Conservation (phyloP, 805 yeast species). For the Cyberlindnera bimundalis region DNA sequence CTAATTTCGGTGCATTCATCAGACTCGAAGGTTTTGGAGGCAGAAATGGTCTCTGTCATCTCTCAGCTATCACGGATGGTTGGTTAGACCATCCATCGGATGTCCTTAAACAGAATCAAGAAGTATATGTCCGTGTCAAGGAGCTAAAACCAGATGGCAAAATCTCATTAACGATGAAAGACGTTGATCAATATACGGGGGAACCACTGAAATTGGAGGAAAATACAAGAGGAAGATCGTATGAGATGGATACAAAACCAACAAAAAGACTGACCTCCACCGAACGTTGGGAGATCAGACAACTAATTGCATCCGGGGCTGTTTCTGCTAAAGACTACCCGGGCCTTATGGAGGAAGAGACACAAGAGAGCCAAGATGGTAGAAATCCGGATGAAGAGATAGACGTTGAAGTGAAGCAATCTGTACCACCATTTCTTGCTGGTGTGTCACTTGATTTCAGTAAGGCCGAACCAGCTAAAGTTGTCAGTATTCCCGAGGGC, state of each 20-base stretch:
- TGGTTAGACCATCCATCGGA: conserved; percentile 59
- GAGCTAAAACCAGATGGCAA: conserved; percentile 41
- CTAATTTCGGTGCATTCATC: conserved; percentile 78
- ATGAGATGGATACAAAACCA: not conserved
- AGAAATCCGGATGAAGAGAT: conserved; percentile 39
- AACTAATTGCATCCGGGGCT: conserved; percentile 77
- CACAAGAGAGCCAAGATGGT: conserved; percentile 24
- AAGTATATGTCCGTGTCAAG: conserved; percentile 60
- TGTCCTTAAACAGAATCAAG: conserved; percentile 50
- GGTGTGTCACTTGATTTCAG: conserved; percentile 41
- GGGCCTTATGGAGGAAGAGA: conserved; percentile 44
- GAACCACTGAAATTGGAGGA: conserved; percentile 26
- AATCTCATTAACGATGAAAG: conserved; percentile 64
- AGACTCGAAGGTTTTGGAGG: conserved; percentile 40
- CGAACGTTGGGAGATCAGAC: conserved; percentile 88
- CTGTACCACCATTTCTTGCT: conserved; percentile 68
- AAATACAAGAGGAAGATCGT: conserved; percentile 2
- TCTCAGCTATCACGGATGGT: conserved; percentile 57
- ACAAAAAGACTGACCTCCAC: conserved; percentile 63
- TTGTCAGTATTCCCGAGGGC: conserved; percentile 76
- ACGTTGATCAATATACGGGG: conserved; percentile 71
- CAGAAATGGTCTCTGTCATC: conserved; percentile 68
- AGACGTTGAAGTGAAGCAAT: conserved; percentile 69
- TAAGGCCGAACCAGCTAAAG: conserved; percentile 49
- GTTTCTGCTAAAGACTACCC: conserved; percentile 66